Conservation (phyloP, 2,329 filamentous ascomycete genomes). For the Aspergillus sp. region DNA sequence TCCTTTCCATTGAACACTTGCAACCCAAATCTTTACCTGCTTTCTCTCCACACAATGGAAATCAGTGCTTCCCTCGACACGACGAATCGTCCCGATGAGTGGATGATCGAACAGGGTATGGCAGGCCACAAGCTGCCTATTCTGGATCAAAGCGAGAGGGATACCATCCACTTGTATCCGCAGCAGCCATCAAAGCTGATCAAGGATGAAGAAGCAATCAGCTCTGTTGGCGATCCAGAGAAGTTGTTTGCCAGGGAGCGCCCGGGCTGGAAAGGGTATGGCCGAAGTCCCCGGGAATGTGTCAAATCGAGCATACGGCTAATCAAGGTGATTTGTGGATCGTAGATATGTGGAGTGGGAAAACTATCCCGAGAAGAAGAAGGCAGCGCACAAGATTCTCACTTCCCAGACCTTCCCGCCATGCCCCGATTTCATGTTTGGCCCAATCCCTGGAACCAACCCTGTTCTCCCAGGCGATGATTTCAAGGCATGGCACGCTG, state of each 20-base stretch:
- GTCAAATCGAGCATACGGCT: background rate
- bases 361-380: constrained; percentile 66
- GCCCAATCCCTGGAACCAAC: constrained; percentile 56
- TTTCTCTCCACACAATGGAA: too few relatives aligned
- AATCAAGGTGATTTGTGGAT: too few relatives aligned
- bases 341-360: constrained; percentile 67
- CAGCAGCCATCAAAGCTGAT: constrained; percentile 27
- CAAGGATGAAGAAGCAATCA: constrained; percentile 44
- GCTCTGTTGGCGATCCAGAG: constrained; percentile 39
- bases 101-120: constrained; percentile 55
- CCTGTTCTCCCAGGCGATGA: constrained; percentile 56
- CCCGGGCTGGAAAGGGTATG: constrained; percentile 48
- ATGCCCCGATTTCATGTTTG: constrained; percentile 57
- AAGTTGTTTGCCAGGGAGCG: constrained; percentile 45
- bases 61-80: background rate
- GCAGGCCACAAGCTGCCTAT: constrained; percentile 47
- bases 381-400: constrained; percentile 56
- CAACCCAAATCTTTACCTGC: too few relatives aligned
- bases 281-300: background rate
- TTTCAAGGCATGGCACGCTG: constrained; percentile 61
- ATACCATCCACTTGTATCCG: constrained; percentile 31
- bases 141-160: constrained; percentile 45
- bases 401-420: constrained; percentile 51
- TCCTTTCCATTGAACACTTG: too few relatives aligned
- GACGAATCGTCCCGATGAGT: constrained; percentile 46